Base-by-base conservation (phyloP, 2,329 filamentous ascomycete species). In the Claviceps spartinae region DNA sequence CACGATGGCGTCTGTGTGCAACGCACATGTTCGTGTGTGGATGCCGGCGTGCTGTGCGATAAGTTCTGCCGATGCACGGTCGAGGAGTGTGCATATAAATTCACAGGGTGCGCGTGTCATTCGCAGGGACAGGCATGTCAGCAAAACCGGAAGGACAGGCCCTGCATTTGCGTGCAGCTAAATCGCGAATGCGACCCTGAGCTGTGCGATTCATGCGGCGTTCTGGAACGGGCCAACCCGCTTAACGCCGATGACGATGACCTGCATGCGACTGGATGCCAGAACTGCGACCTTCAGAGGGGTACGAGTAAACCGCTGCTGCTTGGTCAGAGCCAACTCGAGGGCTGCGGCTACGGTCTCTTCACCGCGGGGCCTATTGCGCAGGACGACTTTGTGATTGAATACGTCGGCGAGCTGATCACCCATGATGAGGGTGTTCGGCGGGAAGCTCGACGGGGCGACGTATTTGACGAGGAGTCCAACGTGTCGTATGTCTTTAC, bases 141-240 rank as follows among this genome's bases (percentile, higher is more conserved):
- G 5, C 64, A 73, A 13, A 77, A 75, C 44, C 72, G 82, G 57
- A 77, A 76, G 55, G 77, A 79, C 52, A 68, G 66, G 54, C 74
- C 76, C 3, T 93, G 88, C 62, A 82, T 85, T 14, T 94, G 88
- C 60, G 72, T 81, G 20, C 74, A 78, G 59, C 73, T 88, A 50
- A 85, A 86, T 58, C 78, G 88, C 41, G 88, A 94, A 67, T 94
- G 88, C 61, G 88, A 93, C 59, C 81, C 86, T 2, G 80, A 85
- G 54, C 72, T 91, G 13, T 94, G 88, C 60, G 74, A 74, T 16
- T 73, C 71, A 8, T 93, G 88, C 58, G 86, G 86, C 30, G 85
- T 83, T 0, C 62, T 71, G 11, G 79, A 86, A 54, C 76, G 85
- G 2, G 76, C 86, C 3, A 81, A 90, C 60, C 85, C 84, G 0